These are phyloP conservation scores for Hanseniaspora nectarophila DNA, from an alignment of 805 yeast species.

Conservation along the genomic window DNA sequence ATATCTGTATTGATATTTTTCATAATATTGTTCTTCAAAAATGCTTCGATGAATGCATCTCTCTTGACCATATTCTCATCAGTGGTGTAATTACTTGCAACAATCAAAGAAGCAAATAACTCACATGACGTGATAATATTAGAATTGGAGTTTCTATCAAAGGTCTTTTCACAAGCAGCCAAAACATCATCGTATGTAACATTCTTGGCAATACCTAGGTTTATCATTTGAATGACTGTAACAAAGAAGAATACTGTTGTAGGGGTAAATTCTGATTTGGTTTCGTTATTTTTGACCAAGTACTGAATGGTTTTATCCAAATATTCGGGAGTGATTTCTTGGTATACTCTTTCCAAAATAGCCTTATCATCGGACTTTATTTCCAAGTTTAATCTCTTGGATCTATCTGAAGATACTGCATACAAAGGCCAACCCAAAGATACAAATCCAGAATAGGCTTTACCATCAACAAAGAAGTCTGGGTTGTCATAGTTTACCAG, in stretches of 20 bases:
- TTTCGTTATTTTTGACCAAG: conserved; percentile 57
- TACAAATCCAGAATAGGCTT: conserved; percentile 51
- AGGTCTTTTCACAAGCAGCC: conserved; percentile 37
- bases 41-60: conserved; percentile 37
- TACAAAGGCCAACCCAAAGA: conserved; percentile 55
- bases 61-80: conserved; percentile 28
- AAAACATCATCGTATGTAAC: conserved; percentile 43
- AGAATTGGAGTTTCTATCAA: conserved; percentile 57
- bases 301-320: conserved; percentile 38
- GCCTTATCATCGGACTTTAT: conserved; percentile 35
- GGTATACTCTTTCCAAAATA: conserved; percentile 36
- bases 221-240: conserved; percentile 35
- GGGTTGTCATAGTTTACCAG: conserved; percentile 39
- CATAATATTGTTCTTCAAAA: conserved; percentile 37
- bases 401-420: conserved; percentile 33
- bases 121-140: conserved; percentile 68
- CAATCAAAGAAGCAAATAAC: conserved; percentile 49
- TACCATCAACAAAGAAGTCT: conserved; percentile 45
- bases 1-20: conserved; percentile 64
- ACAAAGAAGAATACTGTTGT: conserved; percentile 49
- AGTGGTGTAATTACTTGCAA: conserved; percentile 36
- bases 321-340: conserved; percentile 45
- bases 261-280: conserved; percentile 53
- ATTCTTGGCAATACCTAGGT: conserved; percentile 22
- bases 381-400: conserved; percentile 16